These are phyloP conservation scores for Rhododendron vialii DNA, from an alignment of 148 eudicot genomes.

Conservation along the genomic window DNA sequence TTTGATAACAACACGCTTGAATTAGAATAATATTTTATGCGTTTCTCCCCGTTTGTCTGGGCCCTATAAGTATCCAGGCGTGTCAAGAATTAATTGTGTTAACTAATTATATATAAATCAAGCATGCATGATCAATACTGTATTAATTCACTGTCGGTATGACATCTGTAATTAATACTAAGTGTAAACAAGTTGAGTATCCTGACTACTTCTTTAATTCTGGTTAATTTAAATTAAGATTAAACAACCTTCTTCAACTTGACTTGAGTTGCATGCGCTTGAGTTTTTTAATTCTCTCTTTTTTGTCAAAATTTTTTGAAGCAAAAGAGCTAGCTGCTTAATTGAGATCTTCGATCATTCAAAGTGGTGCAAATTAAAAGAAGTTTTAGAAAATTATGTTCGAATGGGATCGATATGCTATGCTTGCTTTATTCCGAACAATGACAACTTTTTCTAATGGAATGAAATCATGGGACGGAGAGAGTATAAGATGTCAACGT, in stretches of 20 bases:
- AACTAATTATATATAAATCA: background rate
- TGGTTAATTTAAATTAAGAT: background rate
- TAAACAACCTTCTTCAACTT: background rate
- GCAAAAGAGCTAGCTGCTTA: background rate
- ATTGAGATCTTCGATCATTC: background rate
- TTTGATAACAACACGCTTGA: no score
- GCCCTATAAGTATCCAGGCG: background rate
- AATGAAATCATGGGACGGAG: no score
- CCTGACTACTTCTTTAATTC: background rate
- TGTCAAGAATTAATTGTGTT: background rate
- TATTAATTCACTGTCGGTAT: background rate
- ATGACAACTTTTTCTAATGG: no score
- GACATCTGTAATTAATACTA: background rate
- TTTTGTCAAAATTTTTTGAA: background rate
- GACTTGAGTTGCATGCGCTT: background rate
- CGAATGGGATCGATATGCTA: background rate
- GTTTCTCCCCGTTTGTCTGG: background rate
- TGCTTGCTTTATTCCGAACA: background rate
- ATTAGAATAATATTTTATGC: no score
- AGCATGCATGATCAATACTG: background rate
- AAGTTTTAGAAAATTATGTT: background rate
- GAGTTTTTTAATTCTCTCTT: background rate
- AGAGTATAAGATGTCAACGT: no score
- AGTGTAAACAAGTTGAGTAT: background rate
- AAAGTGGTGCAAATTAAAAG: background rate